phyloP scores from a whole-genome alignment of 768 basidiomycete genomes.

The Leccinum uliginosum region DNA sequence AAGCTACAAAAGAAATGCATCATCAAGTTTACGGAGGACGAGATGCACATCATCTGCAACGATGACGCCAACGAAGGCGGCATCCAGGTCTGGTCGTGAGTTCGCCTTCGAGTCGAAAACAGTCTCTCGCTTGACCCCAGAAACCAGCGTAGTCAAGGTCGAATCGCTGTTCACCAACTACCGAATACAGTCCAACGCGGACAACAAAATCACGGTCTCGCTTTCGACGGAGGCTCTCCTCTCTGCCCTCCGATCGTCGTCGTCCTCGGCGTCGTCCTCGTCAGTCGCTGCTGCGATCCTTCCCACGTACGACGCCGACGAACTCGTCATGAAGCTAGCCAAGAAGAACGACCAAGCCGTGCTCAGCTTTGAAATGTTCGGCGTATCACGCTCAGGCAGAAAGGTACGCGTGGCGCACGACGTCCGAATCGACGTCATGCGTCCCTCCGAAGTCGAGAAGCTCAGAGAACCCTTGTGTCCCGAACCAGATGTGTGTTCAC shows the following conservation, averaged over 20 bases:
- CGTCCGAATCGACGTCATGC: conserved; percentile 78
- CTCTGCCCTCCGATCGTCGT: conserved; percentile 64
- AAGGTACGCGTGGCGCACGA: conserved; percentile 70
- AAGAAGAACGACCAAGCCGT: conserved; percentile 82
- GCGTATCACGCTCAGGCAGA: conserved; percentile 58
- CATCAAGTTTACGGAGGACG: conserved; percentile 69
- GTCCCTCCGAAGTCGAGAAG: conserved; percentile 64
- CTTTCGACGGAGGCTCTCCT: conserved; percentile 72
- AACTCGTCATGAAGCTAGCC: conserved; percentile 78
- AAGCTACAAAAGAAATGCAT: conserved; percentile 83
- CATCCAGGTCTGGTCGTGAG: conserved; percentile 82
- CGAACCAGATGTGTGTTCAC: conserved; percentile 67
- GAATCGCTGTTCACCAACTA: conserved; percentile 69
- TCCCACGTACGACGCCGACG: conserved; percentile 47
- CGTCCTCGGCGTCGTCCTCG: conserved; percentile 43
- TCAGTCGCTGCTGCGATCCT: conserved; percentile 26
- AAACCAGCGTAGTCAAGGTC: conserved; percentile 55
- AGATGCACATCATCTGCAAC: conserved; percentile 82
- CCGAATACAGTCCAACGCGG: conserved; percentile 81
- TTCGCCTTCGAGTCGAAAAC: conserved; percentile 25
- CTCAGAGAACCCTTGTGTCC: conserved; percentile 82
- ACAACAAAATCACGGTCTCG: conserved; percentile 76
- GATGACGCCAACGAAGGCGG: conserved; percentile 76
- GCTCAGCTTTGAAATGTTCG: conserved; percentile 71
- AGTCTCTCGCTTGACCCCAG: conserved; percentile 5